These are phyloP conservation scores for Coelastrella sp. DNA, from an alignment of 139 green algal genomes.

Conservation along the genomic window DNA sequence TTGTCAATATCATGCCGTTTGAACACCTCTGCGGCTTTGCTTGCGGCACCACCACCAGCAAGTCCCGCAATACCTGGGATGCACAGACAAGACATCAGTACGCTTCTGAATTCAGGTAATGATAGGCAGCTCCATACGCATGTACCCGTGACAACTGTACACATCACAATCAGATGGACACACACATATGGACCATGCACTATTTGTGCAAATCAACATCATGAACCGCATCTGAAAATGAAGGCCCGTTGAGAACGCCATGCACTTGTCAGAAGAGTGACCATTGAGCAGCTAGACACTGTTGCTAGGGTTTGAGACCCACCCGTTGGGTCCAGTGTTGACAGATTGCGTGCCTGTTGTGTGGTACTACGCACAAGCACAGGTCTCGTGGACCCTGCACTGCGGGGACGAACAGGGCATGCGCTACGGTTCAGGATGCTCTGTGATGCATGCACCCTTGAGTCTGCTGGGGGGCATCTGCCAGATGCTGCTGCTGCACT, in stretches of 20 bases:
- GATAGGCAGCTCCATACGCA: no score
- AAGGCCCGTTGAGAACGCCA: no score
- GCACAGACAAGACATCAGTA: not conserved
- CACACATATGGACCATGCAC: not conserved
- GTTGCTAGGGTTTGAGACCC: not conserved
- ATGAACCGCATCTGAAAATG: no score
- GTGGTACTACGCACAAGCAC: conserved; percentile 38
- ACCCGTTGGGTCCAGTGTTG: not conserved
- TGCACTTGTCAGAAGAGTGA: no score
- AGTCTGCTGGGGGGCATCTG: not conserved
- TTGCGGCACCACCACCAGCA: conserved; percentile 58
- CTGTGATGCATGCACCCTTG: not conserved
- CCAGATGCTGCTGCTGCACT: not conserved
- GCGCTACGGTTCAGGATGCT: conserved; percentile 1
- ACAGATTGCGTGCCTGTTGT: conserved; percentile 24
- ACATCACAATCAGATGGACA: no score
- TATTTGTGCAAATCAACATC: not conserved
- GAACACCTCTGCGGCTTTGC: conserved; percentile 72
- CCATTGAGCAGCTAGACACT: no score
- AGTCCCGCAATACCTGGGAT: conserved; percentile 35
- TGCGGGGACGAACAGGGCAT: not conserved
- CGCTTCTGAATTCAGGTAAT: no score
- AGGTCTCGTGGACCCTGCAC: not conserved
- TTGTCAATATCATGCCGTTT: conserved; percentile 59
- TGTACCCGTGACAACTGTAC: no score